phyloP scores from a whole-genome alignment of 306 rosid species.

The Cucurbita pepo region DNA sequence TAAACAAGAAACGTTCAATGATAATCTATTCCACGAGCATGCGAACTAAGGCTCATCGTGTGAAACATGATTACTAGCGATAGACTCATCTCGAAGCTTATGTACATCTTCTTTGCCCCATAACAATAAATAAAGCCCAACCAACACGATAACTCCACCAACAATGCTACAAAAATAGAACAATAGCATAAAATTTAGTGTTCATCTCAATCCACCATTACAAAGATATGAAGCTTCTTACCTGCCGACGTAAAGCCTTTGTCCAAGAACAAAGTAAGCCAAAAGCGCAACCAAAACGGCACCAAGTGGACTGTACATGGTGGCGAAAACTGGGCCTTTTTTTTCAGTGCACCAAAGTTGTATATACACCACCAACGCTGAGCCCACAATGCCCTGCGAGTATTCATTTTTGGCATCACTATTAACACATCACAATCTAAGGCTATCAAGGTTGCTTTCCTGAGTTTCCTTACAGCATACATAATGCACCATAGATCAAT shows the following conservation, averaged over 20 bases:
- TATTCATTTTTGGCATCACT: too few species aligned
- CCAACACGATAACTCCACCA: conserved; percentile 45
- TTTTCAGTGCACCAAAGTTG: conserved; percentile 65
- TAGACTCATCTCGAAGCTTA: conserved; percentile 17
- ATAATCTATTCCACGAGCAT: too few species aligned
- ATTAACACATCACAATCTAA: too few species aligned
- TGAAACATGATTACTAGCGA: too few species aligned
- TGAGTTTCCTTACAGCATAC: conserved; percentile 46
- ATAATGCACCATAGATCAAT: conserved; percentile 55
- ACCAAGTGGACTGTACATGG: conserved; percentile 51
- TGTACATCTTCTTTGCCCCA: conserved; percentile 71
- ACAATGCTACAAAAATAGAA: conserved; percentile 29
- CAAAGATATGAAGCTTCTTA: background rate
- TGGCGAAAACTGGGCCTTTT: conserved; percentile 80
- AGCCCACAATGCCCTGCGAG: conserved; percentile 47
- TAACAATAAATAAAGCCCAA: conserved; percentile 54
- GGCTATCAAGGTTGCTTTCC: too few species aligned
- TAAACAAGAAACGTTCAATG: too few species aligned
- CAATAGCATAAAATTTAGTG: too few species aligned
- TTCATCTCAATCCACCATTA: too few species aligned
- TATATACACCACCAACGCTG: conserved; percentile 36
- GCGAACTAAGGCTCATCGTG: too few species aligned
- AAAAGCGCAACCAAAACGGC: conserved; percentile 49
- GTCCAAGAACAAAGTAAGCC: conserved; percentile 70
- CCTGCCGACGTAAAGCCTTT: conserved; percentile 69